Evolutionary conservation across 2,329 filamentous ascomycete species (phyloP), one percentile per base, ranked within the genome.

Genomic region (Apiospora pterosperma): DNA sequence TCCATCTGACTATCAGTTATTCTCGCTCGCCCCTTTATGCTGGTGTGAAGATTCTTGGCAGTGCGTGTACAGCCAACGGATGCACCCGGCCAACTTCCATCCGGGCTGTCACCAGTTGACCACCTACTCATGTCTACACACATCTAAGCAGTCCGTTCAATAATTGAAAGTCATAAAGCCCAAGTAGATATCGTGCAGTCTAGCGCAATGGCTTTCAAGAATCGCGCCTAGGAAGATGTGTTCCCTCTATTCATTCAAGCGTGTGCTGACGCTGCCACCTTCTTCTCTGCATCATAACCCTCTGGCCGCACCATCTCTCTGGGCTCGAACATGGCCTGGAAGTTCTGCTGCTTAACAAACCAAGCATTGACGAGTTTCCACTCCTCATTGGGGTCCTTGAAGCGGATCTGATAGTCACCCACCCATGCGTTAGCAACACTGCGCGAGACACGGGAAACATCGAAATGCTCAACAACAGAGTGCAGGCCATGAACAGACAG

Each of bases 271-370:
- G n/a, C 34, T 8, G 58, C 36, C 19, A 6, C 25, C 8, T 62
- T 48, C 8, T 62, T 48, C 39, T 62, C 39, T 5, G 39, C 39
- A 34, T 42, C 60, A 21, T 48, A 19, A 11, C 60, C 62, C 61
- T 74, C 70, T 10, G 79, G 79, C 67, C 76, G 74, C 2, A 84
- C 77, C 25, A 85, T 68, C 3, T 82, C 75, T 48, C 83, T 76
- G 59, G 78, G 64, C 59, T 78, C 73, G 62, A 85, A 84, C 52
- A 75, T 76, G 19, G 79, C 78, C 65, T 79, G 75, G 68, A 88
- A 88, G 72, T 87, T 82, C 31, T 80, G 78, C 71, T 88, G 86
- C 75, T 87, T 86, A 61, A 88, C 84, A 66, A 89, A 88, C 86
- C 86, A 89, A 3, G 86, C 84, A 68, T 89, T 88, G 60, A 85